Evolutionary conservation across 2,329 filamentous ascomycete genomes (phyloP), one percentile per base, ranked within the genome.

Genomic region (Sclerotinia glacialis): DNA sequence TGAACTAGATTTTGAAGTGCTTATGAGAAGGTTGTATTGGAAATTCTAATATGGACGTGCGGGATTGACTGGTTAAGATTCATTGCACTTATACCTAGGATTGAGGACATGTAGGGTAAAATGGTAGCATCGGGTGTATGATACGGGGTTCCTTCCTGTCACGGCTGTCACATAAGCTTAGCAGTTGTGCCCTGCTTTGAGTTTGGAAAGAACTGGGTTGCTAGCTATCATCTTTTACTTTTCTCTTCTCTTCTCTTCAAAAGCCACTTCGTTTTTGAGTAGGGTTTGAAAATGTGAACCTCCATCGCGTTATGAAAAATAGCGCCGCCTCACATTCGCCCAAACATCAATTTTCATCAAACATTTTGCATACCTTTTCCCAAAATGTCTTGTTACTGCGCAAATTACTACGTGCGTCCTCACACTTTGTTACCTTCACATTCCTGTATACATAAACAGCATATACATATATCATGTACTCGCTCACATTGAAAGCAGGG

Each of bases 341-440:
- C 16, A n/a, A 28, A 54, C 9, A 28, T 28, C 37, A 3, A 31
- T 31, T 8, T 2, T 23, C 21, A 2, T 31, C 37, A 31, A 23
- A 18, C 12, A 28, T 7, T 16, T 14, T 37, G 18, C 37, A 26
- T 46, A 21, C n/a, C 21, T 18, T 14, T 34, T 46, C 2, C 18
- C 52, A 47, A 40, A 23, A 64, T 64, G 62, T 37, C 62, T 28
- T 64, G 62, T n/a, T 64, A 64, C 42, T 64, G 52, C 52, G 62
- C 62, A 47, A 64, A 64, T 28, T 64, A 64, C 28, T 64, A 64
- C 8, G 62, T 64, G 42, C n/a, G 50, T 64, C 21, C 26, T 14
- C 21, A 6, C 49, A 55, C 12, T 18, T 5, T 31, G 7, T 5
- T 21, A 8, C 23, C 12, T 34, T 34, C 5, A 7, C 14, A 44